Evolutionary conservation across 2,329 filamentous ascomycete genomes (phyloP).

Genomic region (Xylaria sp.): DNA sequence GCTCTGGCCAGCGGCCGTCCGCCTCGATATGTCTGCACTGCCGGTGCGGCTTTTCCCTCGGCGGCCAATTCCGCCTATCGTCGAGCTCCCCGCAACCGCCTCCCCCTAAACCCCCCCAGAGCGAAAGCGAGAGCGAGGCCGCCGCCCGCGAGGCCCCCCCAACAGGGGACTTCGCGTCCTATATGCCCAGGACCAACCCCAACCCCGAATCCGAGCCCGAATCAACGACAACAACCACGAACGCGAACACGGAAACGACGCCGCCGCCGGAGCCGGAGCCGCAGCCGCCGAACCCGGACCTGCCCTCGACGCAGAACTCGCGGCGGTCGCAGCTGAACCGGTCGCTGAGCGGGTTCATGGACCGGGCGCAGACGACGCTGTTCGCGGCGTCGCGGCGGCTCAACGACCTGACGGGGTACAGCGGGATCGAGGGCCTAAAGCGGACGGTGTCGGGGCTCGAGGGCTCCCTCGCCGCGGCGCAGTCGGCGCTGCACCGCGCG

Average conservation of each 20-base stretch:
- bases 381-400: slow-evolving; percentile 84
- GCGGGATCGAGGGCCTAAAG: slow-evolving; percentile 85
- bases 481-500: slow-evolving; percentile 68
- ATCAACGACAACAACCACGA: slow-evolving; percentile 4
- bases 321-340: slow-evolving; percentile 47
- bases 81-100: slow-evolving; percentile 34
- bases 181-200: too few species aligned
- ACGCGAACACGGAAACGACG: too few species aligned
- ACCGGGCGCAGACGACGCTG: slow-evolving; percentile 82
- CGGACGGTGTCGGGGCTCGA: slow-evolving; percentile 73
- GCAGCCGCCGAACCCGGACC: slow-evolving; percentile 33
- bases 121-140: not conserved
- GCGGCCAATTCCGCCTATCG: slow-evolving; percentile 36
- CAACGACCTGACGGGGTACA: slow-evolving; percentile 94
- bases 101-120: slow-evolving; percentile 8
- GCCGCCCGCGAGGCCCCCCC: too few species aligned
- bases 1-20: slow-evolving; percentile 14
- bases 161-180: slow-evolving; percentile 1
- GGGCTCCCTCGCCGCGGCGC: slow-evolving; percentile 58
- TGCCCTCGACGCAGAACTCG: slow-evolving; percentile 51
- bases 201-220: slow-evolving; percentile 4
- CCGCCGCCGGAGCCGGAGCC: slow-evolving; percentile 10
- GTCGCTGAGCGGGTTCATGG: slow-evolving; percentile 75
- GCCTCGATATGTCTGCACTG: slow-evolving; percentile 36
- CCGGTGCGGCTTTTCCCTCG: slow-evolving; percentile 23